A percentile compares a stretch with the other conserved stretches of the same genome.
Conservation (phyloP, 495 filamentous ascomycete genomes). For the Aspergillus leporis region DNA sequence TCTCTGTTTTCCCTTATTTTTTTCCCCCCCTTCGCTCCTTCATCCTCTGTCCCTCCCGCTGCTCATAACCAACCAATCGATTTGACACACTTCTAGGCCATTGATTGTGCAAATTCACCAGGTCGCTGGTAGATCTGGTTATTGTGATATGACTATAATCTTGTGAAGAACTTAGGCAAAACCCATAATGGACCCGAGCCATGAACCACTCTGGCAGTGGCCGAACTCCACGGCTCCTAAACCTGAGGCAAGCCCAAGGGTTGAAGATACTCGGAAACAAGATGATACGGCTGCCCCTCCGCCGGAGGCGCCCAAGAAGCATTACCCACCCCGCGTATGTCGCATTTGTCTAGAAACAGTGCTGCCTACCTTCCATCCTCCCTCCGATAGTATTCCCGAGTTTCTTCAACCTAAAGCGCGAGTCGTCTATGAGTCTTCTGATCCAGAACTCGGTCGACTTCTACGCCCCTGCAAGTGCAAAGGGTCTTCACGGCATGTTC, state of each 20-base stretch:
- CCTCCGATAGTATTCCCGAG: constrained; percentile 57
- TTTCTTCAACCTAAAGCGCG: constrained; percentile 62
- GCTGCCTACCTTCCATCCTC: constrained; percentile 70
- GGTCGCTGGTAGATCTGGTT: constrained; percentile 17
- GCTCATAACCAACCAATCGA: not conserved
- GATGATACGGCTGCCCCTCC: constrained; percentile 13
- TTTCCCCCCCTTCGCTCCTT: constrained; percentile 10
- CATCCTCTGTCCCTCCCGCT: not conserved
- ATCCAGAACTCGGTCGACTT: constrained; percentile 74
- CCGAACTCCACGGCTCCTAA: constrained; percentile 14
- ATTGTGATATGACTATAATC: constrained; percentile 16
- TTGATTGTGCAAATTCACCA: not conserved
- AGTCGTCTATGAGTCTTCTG: constrained; percentile 74
- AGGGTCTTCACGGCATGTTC: constrained; percentile 89
- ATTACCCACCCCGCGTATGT: constrained; percentile 73
- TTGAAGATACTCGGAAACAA: constrained; percentile 20
- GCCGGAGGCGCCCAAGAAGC: constrained; percentile 36
- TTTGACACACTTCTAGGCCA: constrained; percentile 1
- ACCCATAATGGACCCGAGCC: constrained; percentile 18
- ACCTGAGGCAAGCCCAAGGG: constrained; percentile 13
- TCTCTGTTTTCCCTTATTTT: constrained; percentile 16
- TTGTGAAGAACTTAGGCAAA: constrained; percentile 11
- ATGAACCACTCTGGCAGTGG: constrained; percentile 28
- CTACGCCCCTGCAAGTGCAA: constrained; percentile 91
- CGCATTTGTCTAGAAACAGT: constrained; percentile 92